Evolutionary conservation across 2,329 filamentous ascomycete genomes (phyloP).

Genomic region (Aspergillus terreus): DNA sequence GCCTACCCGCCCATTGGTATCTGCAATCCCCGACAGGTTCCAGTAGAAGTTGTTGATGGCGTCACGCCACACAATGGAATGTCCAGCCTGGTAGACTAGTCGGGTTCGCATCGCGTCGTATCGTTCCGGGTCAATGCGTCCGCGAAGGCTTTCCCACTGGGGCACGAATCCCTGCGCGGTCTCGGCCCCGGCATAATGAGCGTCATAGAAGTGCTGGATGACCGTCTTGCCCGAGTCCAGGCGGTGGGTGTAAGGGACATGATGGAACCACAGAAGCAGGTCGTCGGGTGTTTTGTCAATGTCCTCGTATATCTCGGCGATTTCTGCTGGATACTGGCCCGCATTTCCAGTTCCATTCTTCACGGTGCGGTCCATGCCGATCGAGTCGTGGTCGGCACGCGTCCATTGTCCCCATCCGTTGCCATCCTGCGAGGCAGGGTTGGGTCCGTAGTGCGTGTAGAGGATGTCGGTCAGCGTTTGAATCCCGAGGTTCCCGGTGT

Average conservation of each 20-base stretch:
- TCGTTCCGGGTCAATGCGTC: constrained; percentile 57
- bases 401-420: constrained; percentile 73
- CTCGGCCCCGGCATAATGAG: constrained; percentile 58
- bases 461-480: constrained; percentile 68
- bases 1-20: constrained; percentile 54
- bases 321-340: constrained; percentile 62
- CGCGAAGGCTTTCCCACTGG: constrained; percentile 54
- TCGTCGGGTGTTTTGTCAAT: constrained; percentile 64
- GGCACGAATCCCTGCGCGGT: constrained; percentile 55
- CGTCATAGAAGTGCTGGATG: constrained; percentile 64
- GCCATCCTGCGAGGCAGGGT: constrained; percentile 61
- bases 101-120: constrained; percentile 58
- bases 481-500: constrained; percentile 66
- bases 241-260: constrained; percentile 63
- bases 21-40: constrained; percentile 59
- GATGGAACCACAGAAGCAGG: constrained; percentile 70
- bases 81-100: constrained; percentile 64
- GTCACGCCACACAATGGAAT: constrained; percentile 68
- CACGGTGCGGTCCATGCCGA: constrained; percentile 71
- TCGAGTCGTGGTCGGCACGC: constrained; percentile 54
- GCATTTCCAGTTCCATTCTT: constrained; percentile 63
- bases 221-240: constrained; percentile 64
- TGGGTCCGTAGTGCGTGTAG: constrained; percentile 64
- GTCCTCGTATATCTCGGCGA: constrained; percentile 57
- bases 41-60: constrained; percentile 62